Evolutionary conservation across 2,329 filamentous ascomycete species (phyloP).

Genomic region (Xylariaceae sp.): DNA sequence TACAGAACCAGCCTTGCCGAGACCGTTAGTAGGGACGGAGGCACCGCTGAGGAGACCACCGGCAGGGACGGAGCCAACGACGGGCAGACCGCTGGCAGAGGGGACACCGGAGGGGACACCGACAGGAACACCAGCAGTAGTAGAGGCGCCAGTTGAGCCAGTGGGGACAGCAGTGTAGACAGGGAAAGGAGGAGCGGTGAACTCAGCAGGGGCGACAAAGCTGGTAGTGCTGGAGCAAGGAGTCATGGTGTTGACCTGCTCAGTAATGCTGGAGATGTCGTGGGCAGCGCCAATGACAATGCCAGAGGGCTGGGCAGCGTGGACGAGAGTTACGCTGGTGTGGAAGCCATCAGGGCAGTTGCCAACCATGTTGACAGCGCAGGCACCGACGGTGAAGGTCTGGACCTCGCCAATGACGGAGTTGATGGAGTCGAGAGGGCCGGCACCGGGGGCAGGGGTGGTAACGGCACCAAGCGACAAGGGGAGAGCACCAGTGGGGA

Average conservation of each 20-base stretch:
- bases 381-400: conserved; percentile 34
- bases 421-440: background rate
- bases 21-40: background rate
- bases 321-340: conserved; percentile 32
- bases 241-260: conserved; percentile 23
- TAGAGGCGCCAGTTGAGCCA: conserved; percentile 7
- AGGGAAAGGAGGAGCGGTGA: conserved; percentile 16
- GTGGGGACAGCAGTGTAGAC: conserved; percentile 14
- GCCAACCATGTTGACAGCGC: conserved; percentile 32
- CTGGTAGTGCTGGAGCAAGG: conserved; percentile 27
- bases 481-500: background rate
- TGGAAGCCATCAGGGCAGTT: conserved; percentile 38
- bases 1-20: background rate
- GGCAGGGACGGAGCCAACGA: background rate
- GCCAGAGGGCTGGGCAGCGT: conserved; percentile 32
- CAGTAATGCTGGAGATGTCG: conserved; percentile 23
- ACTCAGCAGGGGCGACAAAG: conserved; percentile 25
- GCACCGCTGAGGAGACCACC: background rate
- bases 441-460: conserved; percentile 1
- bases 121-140: background rate
- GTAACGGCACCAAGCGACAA: conserved; percentile 5
- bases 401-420: conserved; percentile 17
- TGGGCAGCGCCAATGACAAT: conserved; percentile 12
- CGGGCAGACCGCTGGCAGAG: conserved; percentile 4
- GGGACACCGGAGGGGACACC: background rate